Conservation (phyloP, 177 flowering plant species). For the Vitis hybrid region DNA sequence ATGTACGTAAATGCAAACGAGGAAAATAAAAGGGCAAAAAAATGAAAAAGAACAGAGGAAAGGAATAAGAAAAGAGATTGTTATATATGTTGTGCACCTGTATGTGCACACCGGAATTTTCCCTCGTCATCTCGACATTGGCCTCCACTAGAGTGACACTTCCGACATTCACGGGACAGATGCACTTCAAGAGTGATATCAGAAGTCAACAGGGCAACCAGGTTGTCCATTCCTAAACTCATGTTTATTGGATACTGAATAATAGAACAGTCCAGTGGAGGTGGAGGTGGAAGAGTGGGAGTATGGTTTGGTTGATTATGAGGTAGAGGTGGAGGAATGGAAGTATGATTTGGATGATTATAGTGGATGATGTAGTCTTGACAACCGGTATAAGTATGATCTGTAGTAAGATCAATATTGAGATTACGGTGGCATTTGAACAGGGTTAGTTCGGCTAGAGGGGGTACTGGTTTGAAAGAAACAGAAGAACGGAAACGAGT, state of each 20-base stretch:
- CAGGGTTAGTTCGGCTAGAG: background rate
- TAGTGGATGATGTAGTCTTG: background rate
- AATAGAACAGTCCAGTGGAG: background rate
- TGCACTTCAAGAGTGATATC: constrained; percentile 1
- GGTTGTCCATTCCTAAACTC: too few species aligned
- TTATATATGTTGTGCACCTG: background rate
- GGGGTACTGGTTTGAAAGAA: background rate
- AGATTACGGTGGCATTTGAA: constrained; percentile 15
- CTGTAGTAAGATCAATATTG: background rate
- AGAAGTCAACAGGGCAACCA: background rate
- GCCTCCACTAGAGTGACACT: constrained; percentile 3
- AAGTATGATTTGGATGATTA: background rate
- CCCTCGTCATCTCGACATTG: background rate
- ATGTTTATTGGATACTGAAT: constrained; percentile 2
- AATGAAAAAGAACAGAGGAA: too few species aligned
- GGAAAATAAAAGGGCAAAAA: background rate
- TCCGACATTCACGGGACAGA: background rate
- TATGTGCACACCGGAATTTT: background rate
- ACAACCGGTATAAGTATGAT: background rate
- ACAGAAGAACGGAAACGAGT: background rate
- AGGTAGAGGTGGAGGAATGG: background rate
- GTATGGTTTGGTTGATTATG: background rate
- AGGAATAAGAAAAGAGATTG: too few species aligned
- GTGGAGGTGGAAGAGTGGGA: background rate
- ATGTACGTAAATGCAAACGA: background rate